Evolutionary conservation across 2,329 filamentous ascomycete species (phyloP).

Genomic region (Fusarium secorum): DNA sequence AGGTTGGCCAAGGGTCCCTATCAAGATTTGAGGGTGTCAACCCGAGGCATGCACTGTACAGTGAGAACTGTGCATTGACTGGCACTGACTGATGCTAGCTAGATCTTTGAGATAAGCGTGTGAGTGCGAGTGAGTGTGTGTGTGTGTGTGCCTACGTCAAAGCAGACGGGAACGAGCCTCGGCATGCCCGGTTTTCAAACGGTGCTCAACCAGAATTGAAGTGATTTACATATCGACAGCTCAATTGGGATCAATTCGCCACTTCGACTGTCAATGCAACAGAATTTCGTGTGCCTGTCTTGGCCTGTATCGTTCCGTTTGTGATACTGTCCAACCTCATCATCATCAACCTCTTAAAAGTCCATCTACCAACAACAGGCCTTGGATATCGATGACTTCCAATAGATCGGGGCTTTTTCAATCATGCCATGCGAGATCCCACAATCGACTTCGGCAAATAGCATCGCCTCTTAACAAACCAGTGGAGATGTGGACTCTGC

Average conservation of each 20-base stretch:
- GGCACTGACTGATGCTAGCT: neutral
- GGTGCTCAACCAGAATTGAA: neutral
- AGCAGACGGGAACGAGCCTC: neutral
- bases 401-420: neutral
- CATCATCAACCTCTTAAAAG: no score
- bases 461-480: neutral
- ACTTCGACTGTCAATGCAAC: conserved; percentile 4
- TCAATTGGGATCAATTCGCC: conserved; percentile 22
- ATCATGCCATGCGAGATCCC: conserved; percentile 3
- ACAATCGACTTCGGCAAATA: conserved; percentile 2
- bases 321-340: neutral
- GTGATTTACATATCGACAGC: conserved; percentile 23
- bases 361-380: neutral
- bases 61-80: neutral
- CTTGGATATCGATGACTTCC: neutral
- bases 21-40: conserved; percentile 1
- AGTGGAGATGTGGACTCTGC: conserved; percentile 13
- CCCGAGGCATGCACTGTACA: conserved; percentile 6
- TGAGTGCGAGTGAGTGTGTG: neutral
- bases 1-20: neutral
- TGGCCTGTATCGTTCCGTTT: neutral
- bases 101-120: conserved; percentile 33
- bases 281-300: neutral
- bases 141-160: neutral
- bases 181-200: conserved; percentile 26